Evolutionary conservation across 1,139 yeast genomes (phyloP).

Genomic region (Yamadazyma sp.): DNA sequence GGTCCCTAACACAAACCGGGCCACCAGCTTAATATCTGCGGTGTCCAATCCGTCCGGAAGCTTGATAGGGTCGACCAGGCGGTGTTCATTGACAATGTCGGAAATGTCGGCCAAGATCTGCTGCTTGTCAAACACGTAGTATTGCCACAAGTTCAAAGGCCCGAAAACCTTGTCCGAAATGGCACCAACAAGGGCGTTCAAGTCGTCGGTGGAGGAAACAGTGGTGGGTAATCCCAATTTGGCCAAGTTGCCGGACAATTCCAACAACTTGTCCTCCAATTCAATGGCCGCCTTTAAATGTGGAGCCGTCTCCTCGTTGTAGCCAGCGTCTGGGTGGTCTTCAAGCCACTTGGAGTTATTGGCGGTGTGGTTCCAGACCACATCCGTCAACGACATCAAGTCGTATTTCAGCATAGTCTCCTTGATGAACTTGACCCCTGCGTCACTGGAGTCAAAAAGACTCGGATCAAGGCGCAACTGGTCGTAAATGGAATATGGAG

Average conservation of each 20-base stretch:
- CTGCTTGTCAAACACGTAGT: slow-evolving; percentile 65
- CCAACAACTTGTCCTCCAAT: slow-evolving; percentile 65
- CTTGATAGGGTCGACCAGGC: slow-evolving; percentile 21
- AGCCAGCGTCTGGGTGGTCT: slow-evolving; percentile 89
- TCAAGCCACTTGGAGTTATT: slow-evolving; percentile 82
- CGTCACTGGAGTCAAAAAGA: slow-evolving; percentile 49
- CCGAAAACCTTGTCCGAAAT: slow-evolving; percentile 66
- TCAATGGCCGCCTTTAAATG: slow-evolving; percentile 84
- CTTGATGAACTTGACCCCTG: slow-evolving; percentile 28
- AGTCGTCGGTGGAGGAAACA: slow-evolving; percentile 51
- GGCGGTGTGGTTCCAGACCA: slow-evolving; percentile 94
- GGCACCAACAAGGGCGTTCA: slow-evolving; percentile 62
- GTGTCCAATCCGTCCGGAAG: slow-evolving; percentile 33
- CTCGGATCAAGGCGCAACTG: slow-evolving; percentile 75
- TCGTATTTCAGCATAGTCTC: slow-evolving; percentile 54
- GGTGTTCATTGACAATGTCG: slow-evolving; percentile 2
- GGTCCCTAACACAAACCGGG: slow-evolving; percentile 48
- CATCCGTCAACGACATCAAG: slow-evolving; percentile 80
- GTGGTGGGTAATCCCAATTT: slow-evolving; percentile 61
- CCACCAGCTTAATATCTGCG: slow-evolving; percentile 41
- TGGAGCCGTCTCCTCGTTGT: slow-evolving; percentile 84
- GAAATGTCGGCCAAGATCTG: slow-evolving; percentile 25
- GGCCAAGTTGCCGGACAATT: slow-evolving; percentile 58
- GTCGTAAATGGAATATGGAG: slow-evolving; percentile 90
- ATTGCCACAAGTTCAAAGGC: slow-evolving; percentile 80